These are phyloP conservation scores for Fomitopsis pinicola DNA, from an alignment of 1,284 basidiomycete species.

Conservation along the genomic window DNA sequence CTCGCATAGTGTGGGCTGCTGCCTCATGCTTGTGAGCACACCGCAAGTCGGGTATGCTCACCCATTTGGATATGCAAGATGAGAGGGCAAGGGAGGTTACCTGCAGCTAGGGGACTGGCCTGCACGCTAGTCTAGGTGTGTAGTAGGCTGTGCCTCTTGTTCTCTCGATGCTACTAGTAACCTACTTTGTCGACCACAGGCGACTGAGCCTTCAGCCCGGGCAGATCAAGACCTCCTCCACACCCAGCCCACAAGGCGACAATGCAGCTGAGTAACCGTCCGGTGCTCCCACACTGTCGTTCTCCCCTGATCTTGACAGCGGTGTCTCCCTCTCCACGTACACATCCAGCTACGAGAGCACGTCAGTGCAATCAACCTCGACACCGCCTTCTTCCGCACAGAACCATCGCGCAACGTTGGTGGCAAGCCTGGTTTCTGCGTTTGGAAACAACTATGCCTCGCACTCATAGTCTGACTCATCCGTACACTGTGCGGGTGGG, in stretches of 20 bases:
- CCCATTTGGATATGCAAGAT: too few species aligned
- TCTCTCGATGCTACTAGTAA: too few species aligned
- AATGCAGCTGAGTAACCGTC: background rate
- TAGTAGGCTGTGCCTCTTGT: too few species aligned
- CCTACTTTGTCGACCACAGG: background rate
- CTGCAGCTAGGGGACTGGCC: too few species aligned
- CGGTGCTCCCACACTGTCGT: background rate
- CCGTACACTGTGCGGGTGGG: constrained; percentile 4
- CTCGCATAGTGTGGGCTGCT: too few species aligned
- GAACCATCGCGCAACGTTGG: background rate
- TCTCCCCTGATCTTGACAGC: constrained; percentile 14
- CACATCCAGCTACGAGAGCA: background rate
- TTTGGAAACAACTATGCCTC: constrained; percentile 4
- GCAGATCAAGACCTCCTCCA: background rate
- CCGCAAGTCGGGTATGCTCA: too few species aligned
- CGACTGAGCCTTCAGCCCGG: background rate
- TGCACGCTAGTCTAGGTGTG: too few species aligned
- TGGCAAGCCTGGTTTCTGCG: background rate
- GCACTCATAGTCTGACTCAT: constrained; percentile 20
- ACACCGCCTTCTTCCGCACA: background rate
- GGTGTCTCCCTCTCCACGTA: constrained; percentile 9
- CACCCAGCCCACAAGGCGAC: background rate
- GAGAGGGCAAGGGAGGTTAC: too few species aligned
- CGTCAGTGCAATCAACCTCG: too few species aligned
- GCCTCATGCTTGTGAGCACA: too few species aligned